Base-by-base conservation (phyloP, 2,329 filamentous ascomycete genomes). In the Pseudocercospora macadamiae region DNA sequence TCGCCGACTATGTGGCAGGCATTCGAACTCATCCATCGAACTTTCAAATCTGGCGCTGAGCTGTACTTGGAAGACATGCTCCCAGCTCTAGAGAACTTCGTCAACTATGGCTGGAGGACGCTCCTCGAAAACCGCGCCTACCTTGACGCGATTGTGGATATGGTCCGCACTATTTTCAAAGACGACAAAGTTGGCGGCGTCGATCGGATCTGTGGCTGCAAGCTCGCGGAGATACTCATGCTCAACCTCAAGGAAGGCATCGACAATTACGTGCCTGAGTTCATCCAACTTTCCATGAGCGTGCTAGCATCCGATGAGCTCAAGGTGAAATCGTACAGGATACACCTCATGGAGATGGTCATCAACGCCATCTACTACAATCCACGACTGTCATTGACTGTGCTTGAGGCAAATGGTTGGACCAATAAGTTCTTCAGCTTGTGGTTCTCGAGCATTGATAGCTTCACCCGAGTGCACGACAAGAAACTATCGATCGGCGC, bases 341-440 rank as follows among this genome's bases (percentile, higher is more conserved):
- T 97, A 55, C 93, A 99, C 74, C 79, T 99, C 44, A 96, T 99
- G 90, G 95, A 99, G 79, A 96, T 99, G 87, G 87, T 99, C 59
- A 96, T 99, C 81, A 97, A 97, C 76, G 87, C 90, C 55, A 92
- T 97, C 69, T 96, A 97, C 82, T 99, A 99, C 82, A 97, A 96
- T 79, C 93, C 95, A 1, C 78, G 89, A 44, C 82, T 97, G 60
- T 85, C 92, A 21, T 83, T 99, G 19, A 88, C 92, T 62, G 86
- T 96, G 34, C 83, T 99, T n/a, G 95, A 99, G 78, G 79, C 83
- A 54, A 93, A 96, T 70, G 89, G 86, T 61, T 97, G 93, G 93
- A 97, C 95, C 5, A 97, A 97, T 78, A 96, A 96, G 73, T 99
- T 99, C 80, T 99, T 99, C 81, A 96, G 91, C 76, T 80, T 96